phyloP scores from a whole-genome alignment of 2,329 filamentous ascomycete species.

The Aciculosporium take region DNA sequence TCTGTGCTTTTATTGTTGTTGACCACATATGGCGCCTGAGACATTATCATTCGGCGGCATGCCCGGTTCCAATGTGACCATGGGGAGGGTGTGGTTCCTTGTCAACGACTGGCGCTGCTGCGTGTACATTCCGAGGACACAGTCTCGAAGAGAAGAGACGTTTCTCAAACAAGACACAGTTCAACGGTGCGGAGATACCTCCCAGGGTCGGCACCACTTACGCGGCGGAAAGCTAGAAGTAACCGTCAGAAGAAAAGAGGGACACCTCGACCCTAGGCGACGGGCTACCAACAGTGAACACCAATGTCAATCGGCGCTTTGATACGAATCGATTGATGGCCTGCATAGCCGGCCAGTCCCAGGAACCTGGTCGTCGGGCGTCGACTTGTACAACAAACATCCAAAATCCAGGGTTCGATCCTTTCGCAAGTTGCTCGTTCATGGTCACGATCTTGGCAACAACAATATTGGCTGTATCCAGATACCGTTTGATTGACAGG shows the following conservation, averaged over 20 bases:
- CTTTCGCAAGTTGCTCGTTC: neutral
- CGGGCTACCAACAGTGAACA: neutral
- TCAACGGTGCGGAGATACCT: conserved; percentile 3
- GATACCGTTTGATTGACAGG: neutral
- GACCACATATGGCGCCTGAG: neutral
- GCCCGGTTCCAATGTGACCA: neutral
- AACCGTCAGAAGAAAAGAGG: neutral
- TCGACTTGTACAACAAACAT: conserved; percentile 1
- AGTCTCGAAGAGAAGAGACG: neutral
- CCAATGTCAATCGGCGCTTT: neutral
- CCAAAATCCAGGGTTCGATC: neutral
- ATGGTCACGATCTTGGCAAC: neutral
- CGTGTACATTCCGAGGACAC: neutral
- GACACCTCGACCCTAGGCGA: neutral
- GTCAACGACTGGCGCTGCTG: neutral
- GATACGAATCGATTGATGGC: neutral
- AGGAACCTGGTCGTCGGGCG: conserved; percentile 5
- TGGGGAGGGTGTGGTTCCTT: neutral
- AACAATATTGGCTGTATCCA: neutral
- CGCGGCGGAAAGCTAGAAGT: neutral
- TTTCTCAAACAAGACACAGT: neutral
- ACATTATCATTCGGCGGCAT: conserved; percentile 1
- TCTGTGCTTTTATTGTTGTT: neutral
- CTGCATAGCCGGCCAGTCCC: neutral
- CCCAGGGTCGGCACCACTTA: neutral